Evolutionary conservation across 768 basidiomycete species (phyloP).

Genomic region (Suillus alpinus): DNA sequence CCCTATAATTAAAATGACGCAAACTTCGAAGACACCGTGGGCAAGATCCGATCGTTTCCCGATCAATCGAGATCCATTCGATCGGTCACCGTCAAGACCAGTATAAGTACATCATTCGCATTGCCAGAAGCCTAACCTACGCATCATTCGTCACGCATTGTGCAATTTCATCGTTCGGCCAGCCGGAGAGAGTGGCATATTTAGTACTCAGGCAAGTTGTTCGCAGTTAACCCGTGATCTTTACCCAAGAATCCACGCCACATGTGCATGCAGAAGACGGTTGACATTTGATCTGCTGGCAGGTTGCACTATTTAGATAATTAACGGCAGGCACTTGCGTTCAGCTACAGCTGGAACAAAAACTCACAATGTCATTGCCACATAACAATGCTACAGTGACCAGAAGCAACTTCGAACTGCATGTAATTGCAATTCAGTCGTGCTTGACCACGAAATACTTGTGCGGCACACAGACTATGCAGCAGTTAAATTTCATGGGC

Average conservation of each 20-base stretch:
- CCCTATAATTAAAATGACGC: neutral
- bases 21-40: neutral
- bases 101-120: neutral
- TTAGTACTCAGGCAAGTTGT: neutral
- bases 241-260: neutral
- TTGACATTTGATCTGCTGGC: neutral
- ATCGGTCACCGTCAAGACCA: neutral
- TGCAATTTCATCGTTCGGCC: neutral
- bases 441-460: neutral
- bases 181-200: neutral
- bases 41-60: neutral
- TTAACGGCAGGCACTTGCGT: neutral
- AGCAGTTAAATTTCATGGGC: neutral
- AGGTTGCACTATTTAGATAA: neutral
- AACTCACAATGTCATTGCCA: neutral
- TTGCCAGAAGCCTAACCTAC: neutral
- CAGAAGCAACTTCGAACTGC: neutral
- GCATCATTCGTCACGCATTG: neutral
- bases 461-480: neutral
- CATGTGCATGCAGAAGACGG: neutral
- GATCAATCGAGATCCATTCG: neutral
- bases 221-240: neutral
- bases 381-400: neutral
- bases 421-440: neutral
- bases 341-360: neutral